A percentile compares a stretch with the other conserved stretches of the same genome.
phyloP scores from a whole-genome alignment of 129 eudicot species.

The Tanacetum coccineum region DNA sequence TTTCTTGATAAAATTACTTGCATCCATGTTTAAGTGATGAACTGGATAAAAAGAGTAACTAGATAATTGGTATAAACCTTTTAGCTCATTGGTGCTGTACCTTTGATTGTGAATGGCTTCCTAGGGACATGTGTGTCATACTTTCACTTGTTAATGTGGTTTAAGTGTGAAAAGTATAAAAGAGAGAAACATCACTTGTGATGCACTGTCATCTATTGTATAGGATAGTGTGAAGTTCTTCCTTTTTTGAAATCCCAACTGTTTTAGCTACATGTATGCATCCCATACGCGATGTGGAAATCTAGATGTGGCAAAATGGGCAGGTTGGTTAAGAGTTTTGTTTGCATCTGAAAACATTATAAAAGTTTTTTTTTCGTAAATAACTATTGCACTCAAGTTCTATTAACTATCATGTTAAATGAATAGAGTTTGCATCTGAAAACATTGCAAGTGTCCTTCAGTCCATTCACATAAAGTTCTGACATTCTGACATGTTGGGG shows the following conservation, averaged over 20 bases:
- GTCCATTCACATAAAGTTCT: no score
- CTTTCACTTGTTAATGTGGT: no score
- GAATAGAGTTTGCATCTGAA: neutral
- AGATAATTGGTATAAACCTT: no score
- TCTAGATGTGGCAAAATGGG: neutral
- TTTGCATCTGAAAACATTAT: neutral
- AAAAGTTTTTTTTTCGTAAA: neutral
- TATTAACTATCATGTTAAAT: neutral
- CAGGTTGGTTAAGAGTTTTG: conserved; percentile 10
- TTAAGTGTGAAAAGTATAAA: neutral
- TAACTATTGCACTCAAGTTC: no score
- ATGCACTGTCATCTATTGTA: neutral
- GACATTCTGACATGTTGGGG: no score
- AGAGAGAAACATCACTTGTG: neutral
- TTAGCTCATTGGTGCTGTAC: no score
- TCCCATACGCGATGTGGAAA: no score
- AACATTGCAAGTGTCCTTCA: neutral
- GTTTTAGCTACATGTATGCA: no score
- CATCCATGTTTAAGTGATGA: neutral
- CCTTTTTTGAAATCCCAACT: neutral
- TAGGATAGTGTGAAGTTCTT: neutral
- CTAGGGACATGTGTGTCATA: no score
- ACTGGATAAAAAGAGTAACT: neutral
- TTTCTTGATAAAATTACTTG: neutral
- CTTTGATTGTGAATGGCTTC: no score